phyloP scores from a whole-genome alignment of 768 basidiomycete genomes.

The Mrakia blollopis region DNA sequence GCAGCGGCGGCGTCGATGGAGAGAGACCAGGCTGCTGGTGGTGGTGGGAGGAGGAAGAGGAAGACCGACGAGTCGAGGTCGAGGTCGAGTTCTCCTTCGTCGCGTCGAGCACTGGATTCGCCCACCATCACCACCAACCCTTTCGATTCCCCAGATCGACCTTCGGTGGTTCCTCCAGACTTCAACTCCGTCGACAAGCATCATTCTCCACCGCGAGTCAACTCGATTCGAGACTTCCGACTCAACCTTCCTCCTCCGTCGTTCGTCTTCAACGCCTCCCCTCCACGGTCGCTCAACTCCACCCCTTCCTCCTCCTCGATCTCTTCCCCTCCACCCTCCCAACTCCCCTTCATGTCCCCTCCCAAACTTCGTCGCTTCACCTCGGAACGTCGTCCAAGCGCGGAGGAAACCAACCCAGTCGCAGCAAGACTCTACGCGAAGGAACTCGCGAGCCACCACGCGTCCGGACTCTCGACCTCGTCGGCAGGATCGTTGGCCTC shows the following conservation, averaged over 20 bases:
- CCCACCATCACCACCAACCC: not conserved
- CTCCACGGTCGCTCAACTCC: not conserved
- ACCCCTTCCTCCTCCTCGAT: not conserved
- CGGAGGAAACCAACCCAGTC: constrained; percentile 4
- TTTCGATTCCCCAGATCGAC: not conserved
- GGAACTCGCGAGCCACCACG: constrained; percentile 16
- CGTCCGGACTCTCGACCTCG: not conserved
- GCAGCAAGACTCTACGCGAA: constrained; percentile 4
- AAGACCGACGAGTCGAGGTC: constrained; percentile 14
- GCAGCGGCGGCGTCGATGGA: constrained; percentile 1
- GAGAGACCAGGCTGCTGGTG: not conserved
- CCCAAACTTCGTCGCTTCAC: not conserved
- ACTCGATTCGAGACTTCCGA: constrained; percentile 41
- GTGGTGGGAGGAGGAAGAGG: constrained; percentile 16
- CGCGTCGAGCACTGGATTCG: not conserved
- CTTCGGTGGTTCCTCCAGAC: not conserved
- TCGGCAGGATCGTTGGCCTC: not conserved
- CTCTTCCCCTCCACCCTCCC: not conserved
- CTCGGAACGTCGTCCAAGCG: not conserved
- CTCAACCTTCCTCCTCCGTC: constrained; percentile 42
- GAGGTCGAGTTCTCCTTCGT: not conserved
- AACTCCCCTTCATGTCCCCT: not conserved
- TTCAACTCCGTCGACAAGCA: not conserved
- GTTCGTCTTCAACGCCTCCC: not conserved
- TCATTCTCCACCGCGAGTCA: constrained; percentile 37